Percentiles rank a stretch among this genome's conserved stretches.
These are phyloP conservation scores for Rhizopus arrhizus DNA, from an alignment of 371 early-diverging fungal genomes.

Conservation along the genomic window DNA sequence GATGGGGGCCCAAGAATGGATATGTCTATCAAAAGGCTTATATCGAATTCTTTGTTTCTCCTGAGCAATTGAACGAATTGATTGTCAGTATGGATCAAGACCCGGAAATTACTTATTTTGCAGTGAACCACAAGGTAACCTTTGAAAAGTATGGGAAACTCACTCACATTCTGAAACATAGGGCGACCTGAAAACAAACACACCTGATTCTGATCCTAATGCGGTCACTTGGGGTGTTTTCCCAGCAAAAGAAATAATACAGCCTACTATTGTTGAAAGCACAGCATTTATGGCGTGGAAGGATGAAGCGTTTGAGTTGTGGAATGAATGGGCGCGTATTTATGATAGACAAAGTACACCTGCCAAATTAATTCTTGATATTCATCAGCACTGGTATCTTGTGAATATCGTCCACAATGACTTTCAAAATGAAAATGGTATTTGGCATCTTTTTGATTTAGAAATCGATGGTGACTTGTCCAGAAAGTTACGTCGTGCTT, in stretches of 20 bases:
- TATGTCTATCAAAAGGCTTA: conserved; percentile 94
- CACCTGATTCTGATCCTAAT: conserved; percentile 82
- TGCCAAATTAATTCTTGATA: conserved; percentile 63
- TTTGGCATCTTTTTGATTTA: conserved; percentile 73
- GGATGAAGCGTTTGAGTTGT: conserved; percentile 96
- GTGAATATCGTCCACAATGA: conserved; percentile 96
- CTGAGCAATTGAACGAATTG: conserved; percentile 48
- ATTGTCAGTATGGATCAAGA: conserved; percentile 51
- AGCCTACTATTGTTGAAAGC: conserved; percentile 95
- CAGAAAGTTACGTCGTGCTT: conserved; percentile 32
- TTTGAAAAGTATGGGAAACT: not conserved
- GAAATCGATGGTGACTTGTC: conserved; percentile 48
- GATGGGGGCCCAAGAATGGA: conserved; percentile 96
- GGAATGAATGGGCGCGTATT: conserved; percentile 88
- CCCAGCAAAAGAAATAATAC: conserved; percentile 96
- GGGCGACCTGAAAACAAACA: conserved; percentile 89
- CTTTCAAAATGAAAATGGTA: conserved; percentile 73
- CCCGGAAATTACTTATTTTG: conserved; percentile 84
- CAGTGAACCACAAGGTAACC: conserved; percentile 69
- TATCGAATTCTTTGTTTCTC: conserved; percentile 76
- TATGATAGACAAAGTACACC: conserved; percentile 68
- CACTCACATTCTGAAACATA: conserved; percentile 6
- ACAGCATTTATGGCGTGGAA: conserved; percentile 95
- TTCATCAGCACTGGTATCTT: conserved; percentile 85
- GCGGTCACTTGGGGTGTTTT: conserved; percentile 99